Evolutionary conservation across 2,329 filamentous ascomycete species (phyloP).

Genomic region (Stachybotrys chlorohalonatus): DNA sequence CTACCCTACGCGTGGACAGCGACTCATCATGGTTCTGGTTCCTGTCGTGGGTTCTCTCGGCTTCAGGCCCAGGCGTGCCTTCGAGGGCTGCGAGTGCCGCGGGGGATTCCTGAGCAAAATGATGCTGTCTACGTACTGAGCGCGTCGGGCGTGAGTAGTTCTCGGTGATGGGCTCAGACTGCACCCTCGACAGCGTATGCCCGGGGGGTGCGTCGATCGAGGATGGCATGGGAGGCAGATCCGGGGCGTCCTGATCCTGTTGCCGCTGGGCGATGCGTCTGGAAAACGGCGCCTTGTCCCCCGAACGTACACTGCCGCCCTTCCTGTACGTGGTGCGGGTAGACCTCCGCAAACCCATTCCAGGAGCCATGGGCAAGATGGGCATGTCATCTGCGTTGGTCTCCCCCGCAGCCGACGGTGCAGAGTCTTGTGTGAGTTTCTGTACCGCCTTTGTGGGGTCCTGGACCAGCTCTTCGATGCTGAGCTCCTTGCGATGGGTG

Average conservation of each 20-base stretch:
- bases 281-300: slow-evolving; percentile 65
- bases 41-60: not conserved
- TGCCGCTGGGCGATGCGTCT: slow-evolving; percentile 58
- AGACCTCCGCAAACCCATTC: slow-evolving; percentile 75
- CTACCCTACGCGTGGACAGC: not conserved
- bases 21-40: not conserved
- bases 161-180: slow-evolving; percentile 53
- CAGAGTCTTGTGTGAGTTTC: slow-evolving; percentile 52
- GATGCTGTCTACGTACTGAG: slow-evolving; percentile 35
- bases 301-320: slow-evolving; percentile 72
- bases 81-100: slow-evolving; percentile 38
- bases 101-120: slow-evolving; percentile 35
- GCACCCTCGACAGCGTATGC: slow-evolving; percentile 50
- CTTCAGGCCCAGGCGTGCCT: slow-evolving; percentile 9
- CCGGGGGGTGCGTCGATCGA: slow-evolving; percentile 37
- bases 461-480: slow-evolving; percentile 72
- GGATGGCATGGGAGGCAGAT: slow-evolving; percentile 15
- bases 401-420: slow-evolving; percentile 32
- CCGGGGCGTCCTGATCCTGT: slow-evolving; percentile 43
- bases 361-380: slow-evolving; percentile 70
- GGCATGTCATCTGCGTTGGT: slow-evolving; percentile 62
- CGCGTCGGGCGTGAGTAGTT: slow-evolving; percentile 52
- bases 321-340: slow-evolving; percentile 86
- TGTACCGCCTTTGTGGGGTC: slow-evolving; percentile 66
- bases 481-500: slow-evolving; percentile 50